Evolutionary conservation across 768 basidiomycete species (phyloP), one percentile per base, ranked within the genome.

Genomic region (Mrakia gelida): DNA sequence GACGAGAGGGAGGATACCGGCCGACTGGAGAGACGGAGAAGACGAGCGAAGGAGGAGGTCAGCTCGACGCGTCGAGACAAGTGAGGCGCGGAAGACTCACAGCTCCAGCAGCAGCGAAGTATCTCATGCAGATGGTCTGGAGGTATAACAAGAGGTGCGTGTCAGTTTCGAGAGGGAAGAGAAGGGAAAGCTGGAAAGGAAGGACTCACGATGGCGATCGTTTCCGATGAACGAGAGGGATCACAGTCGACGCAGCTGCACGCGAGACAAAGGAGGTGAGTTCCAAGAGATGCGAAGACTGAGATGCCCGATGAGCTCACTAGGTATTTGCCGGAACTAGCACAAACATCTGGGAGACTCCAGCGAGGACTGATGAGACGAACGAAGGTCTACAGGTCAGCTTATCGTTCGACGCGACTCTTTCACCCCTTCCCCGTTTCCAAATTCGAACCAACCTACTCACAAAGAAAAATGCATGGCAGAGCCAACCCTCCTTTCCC

Each of bases 81-180:
- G 11, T 26, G 56, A 16, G 6, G 61, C 8, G 13, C 16, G 30
- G 45, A 15, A 26, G 26, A 65, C 74, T 63, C 23, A 75, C 74
- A 16, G 76, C 76, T 0, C 79, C 84, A 1, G 85, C 85, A 0
- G 84, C 75, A 63, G 83, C 80, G 13, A 83, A 62, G 75, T 85
- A 86, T 8, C 85, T 82, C 5, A 84, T 71, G 63, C 81, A 84
- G 71, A 84, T 86, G 80, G 84, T 85, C 81, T 9, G 85, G n/a
- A 10, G 38, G 38, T 13, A 23, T 1, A 30, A 74, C 5, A 9
- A 4, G 16, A 62, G 32, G 26, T 23, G 26, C 26, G 8, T 38
- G 21, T 15, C 15, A 75, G 63, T 30, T 23, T 1, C 5, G 3
- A 45, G 0, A 11, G 23, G 11, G 43, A 10, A 38, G 3, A 28